Base-by-base conservation (phyloP, 768 basidiomycete genomes). In the Mycena galopus region DNA sequence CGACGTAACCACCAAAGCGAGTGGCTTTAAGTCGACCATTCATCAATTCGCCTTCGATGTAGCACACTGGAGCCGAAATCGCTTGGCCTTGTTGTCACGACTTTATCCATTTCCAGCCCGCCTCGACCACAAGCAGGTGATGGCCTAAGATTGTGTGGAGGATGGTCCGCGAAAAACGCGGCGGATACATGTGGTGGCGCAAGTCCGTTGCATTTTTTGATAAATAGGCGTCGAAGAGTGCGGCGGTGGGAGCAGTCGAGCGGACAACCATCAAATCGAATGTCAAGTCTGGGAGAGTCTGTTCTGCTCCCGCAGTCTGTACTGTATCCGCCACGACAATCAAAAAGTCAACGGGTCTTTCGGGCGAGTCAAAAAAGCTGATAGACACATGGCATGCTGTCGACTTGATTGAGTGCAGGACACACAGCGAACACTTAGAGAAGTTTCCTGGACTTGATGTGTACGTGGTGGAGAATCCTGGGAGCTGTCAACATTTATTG, bases 231-330 rank as follows among this genome's bases (percentile, higher is more conserved):
- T 25, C n/a, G 29, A 16, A 30, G 53, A 55, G 53, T 14, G 53
- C 53, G 53, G 10, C 29, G 51, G 25, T 69, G 68, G 29, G 61
- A 69, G 39, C 11, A 6, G 68, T 63, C 32, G 67, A 39, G 30
- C 14, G 35, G 68, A 56, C 60, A 57, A 69, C 68, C 51, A 63
- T 69, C 68, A 67, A 50, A 55, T 68, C 47, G 56, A 11, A 27
- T 27, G 53, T 55, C 53, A 29, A 29, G 27, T 29, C 53, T 30
- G 16, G 19, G 12, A 51, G 11, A 27, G 23, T 21, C 9, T 23
- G 47, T 53, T 16, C 27, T 29, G 51, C 27, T 29, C 27, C 51
- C 47, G n/a, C n/a, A n/a, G n/a, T n/a, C n/a, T 50, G n/a, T 23
- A 23, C 11, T 51, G 11, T 9, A 23, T 9, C 25, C 21, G 10